A percentile compares a stretch with the other conserved stretches of the same genome.
Conservation (phyloP, 495 filamentous ascomycete species). For the Platismatia glauca region DNA sequence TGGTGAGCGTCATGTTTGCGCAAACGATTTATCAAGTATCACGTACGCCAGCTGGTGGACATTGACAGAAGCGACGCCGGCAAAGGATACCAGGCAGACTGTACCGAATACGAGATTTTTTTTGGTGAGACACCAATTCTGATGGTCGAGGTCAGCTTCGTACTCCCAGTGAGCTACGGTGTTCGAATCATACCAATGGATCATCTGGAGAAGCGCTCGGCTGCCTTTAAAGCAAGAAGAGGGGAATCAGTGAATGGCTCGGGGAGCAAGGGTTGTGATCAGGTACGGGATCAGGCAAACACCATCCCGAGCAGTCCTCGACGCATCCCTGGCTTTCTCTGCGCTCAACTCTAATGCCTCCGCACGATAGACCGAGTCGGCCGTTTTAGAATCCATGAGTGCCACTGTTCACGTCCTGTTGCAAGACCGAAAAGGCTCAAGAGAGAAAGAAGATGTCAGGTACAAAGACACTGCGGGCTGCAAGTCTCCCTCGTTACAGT, state of each 20-base stretch:
- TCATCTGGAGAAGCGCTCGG: neutral
- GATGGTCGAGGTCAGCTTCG: neutral
- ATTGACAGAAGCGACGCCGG: slow-evolving; percentile 29
- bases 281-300: neutral
- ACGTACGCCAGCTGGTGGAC: slow-evolving; percentile 30
- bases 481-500: too few relatives aligned
- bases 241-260: neutral
- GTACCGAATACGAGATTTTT: slow-evolving; percentile 23
- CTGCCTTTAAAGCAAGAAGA: neutral
- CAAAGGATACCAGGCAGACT: slow-evolving; percentile 30
- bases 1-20: neutral
- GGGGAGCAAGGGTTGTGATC: neutral
- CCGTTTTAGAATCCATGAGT: neutral
- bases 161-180: neutral
- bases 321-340: neutral
- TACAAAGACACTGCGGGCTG: neutral
- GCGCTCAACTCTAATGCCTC: neutral
- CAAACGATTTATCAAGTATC: neutral
- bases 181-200: neutral
- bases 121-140: slow-evolving; percentile 8
- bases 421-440: neutral
- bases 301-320: neutral
- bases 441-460: neutral
- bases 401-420: neutral
- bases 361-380: neutral